Base-by-base conservation (phyloP, 2,329 filamentous ascomycete species). In the Trichophyton rubrum region DNA sequence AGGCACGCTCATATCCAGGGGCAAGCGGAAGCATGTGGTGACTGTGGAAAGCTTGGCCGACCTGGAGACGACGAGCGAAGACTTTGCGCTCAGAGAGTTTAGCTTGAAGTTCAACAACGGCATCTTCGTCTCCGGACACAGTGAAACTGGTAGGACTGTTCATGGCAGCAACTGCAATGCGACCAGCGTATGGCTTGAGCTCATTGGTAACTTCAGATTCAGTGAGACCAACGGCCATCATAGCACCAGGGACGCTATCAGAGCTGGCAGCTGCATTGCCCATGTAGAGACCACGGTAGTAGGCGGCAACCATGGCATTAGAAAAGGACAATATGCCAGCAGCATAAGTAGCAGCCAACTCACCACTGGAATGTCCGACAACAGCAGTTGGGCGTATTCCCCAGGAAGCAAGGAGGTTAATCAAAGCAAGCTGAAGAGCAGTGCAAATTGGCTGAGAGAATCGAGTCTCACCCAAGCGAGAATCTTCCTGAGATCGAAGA, bases 281-380 rank as follows among this genome's bases (percentile, higher is more conserved):
- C 49, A 56, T 60, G 33, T 56, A 60, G 13, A 56, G 53, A 60
- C 59, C 59, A 45, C 59, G 59, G 59, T 60, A 57, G 40, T 60
- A 60, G 24, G 59, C 59, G 35, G 57, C 57, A n/a, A 59, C 41
- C 57, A 59, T 59, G 24, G 82, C 80, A 45, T 59, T 59, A 22
- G 59, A 38, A 40, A 59, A 59, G 4, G 71, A 69, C 2, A 76
- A 60, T 0, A 75, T 68, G n/a, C 72, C 74, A 2, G 73, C 68
- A 5, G 68, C 68, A 45, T 69, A 68, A 0, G 76, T 60, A 1
- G 74, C 73, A 3, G 73, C 69, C 63, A 73, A 74, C 62, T 76
- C 74, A 1, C 74, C 74, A 1, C 75, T 67, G 45, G 69, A 71
- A 38, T 75, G 73, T 20, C 68, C 70, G 24, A 71, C 64, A 24